Evolutionary conservation across 2,329 filamentous ascomycete genomes (phyloP).

Genomic region (Penicillium sclerotigenum): DNA sequence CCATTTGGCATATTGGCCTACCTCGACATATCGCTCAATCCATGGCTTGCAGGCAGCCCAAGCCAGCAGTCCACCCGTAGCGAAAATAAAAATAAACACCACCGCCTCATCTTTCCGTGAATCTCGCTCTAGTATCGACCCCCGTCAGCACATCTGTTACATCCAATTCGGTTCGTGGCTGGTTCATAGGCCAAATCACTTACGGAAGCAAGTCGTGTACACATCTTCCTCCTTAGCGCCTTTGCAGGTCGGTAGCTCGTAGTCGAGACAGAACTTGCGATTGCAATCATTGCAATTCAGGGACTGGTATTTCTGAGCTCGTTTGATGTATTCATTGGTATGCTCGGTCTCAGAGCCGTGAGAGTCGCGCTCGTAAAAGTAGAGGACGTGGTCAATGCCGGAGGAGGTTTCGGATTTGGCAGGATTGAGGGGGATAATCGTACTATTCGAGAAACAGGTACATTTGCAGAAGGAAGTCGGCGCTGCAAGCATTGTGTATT

Average conservation of each 20-base stretch:
- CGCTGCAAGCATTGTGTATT: slow-evolving; percentile 22
- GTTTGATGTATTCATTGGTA: slow-evolving; percentile 14
- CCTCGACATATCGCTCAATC: slow-evolving; percentile 56
- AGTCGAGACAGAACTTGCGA: slow-evolving; percentile 63
- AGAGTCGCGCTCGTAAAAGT: slow-evolving; percentile 20
- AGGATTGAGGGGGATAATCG: slow-evolving; percentile 62
- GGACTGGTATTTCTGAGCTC: slow-evolving; percentile 38
- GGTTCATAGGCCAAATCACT: slow-evolving; percentile 1
- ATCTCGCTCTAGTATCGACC: slow-evolving; percentile 53
- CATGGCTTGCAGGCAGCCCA: slow-evolving; percentile 61
- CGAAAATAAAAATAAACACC: slow-evolving; percentile 64
- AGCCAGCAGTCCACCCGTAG: slow-evolving; percentile 57
- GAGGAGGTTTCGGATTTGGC: slow-evolving; percentile 24
- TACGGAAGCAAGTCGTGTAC: slow-evolving; percentile 64
- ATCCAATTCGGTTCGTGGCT: not conserved
- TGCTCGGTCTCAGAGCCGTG: slow-evolving; percentile 14
- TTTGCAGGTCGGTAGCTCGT: slow-evolving; percentile 61
- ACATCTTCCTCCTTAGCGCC: slow-evolving; percentile 62
- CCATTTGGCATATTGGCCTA: slow-evolving; percentile 28
- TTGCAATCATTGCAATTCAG: slow-evolving; percentile 65
- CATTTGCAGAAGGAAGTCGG: slow-evolving; percentile 69
- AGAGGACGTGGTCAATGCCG: slow-evolving; percentile 20
- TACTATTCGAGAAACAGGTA: slow-evolving; percentile 65
- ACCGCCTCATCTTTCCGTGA: slow-evolving; percentile 65
- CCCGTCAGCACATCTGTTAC: not conserved